These are phyloP conservation scores for Syzygium aqueum DNA, from an alignment of 345 rosid genomes.

Conservation along the genomic window DNA sequence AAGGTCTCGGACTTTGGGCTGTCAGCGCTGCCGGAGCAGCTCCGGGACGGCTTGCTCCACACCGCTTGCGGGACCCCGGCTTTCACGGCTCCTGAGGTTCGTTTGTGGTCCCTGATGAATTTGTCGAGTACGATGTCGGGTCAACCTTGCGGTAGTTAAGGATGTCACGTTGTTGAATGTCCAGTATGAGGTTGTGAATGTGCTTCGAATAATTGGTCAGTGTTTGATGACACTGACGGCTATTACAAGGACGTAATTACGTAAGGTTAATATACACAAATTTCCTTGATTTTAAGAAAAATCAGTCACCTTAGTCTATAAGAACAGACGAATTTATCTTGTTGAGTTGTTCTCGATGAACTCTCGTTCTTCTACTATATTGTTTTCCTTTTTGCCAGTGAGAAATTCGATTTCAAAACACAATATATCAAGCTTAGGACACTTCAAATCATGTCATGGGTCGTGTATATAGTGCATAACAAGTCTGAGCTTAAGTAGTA, in stretches of 20 bases:
- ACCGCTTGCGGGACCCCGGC: constrained; percentile 85
- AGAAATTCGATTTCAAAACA: neutral
- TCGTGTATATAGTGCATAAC: neutral
- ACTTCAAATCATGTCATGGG: neutral
- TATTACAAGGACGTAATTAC: neutral
- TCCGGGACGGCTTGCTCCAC: constrained; percentile 39
- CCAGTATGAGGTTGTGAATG: neutral
- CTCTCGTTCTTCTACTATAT: neutral
- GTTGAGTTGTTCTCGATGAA: neutral
- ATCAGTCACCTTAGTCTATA: neutral
- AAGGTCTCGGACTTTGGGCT: constrained; percentile 82
- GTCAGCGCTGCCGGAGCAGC: constrained; percentile 62
- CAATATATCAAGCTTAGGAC: neutral
- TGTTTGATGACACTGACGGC: neutral
- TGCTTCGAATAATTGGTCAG: neutral
- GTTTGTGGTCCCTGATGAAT: neutral
- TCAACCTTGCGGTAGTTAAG: neutral
- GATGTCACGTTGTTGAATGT: neutral
- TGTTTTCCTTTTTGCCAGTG: neutral
- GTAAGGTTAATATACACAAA: neutral
- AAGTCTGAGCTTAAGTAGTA: too few relatives aligned
- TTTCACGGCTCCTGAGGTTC: constrained; percentile 61
- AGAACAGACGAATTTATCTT: neutral
- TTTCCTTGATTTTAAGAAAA: neutral
- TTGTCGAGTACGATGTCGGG: neutral